Evolutionary conservation across 1,139 yeast genomes (phyloP).

Genomic region (Yamadazyma membranifaciens): DNA sequence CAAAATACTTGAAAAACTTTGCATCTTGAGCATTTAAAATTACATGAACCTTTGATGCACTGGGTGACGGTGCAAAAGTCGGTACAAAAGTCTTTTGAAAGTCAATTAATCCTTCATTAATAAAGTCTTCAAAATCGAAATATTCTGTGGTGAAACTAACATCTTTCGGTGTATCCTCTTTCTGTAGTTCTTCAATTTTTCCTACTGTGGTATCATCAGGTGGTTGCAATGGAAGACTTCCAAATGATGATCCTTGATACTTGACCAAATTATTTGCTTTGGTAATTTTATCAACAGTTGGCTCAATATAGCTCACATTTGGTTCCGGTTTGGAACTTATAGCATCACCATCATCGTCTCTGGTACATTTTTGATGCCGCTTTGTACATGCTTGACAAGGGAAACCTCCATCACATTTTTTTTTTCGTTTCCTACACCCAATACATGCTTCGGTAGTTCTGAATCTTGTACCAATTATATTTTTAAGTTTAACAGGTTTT

Average conservation of each 20-base stretch:
- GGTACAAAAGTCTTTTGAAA: too few species aligned
- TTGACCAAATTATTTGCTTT: too few species aligned
- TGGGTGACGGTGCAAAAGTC: neutral
- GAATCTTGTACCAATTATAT: constrained; percentile 14
- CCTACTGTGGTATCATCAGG: too few species aligned
- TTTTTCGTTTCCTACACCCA: constrained; percentile 1
- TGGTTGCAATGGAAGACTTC: too few species aligned
- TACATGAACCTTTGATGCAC: neutral
- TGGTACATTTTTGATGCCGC: constrained; percentile 18
- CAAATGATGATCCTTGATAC: too few species aligned
- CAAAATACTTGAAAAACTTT: neutral
- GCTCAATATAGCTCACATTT: too few species aligned
- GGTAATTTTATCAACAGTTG: too few species aligned
- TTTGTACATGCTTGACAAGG: constrained; percentile 19
- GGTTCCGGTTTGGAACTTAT: neutral
- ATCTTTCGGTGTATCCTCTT: neutral
- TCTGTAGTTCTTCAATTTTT: neutral
- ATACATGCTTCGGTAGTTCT: constrained; percentile 14
- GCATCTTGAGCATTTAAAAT: neutral
- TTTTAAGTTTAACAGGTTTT: constrained; percentile 11
- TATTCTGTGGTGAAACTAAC: neutral
- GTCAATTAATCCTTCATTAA: neutral
- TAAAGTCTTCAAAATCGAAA: neutral
- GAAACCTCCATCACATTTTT: constrained; percentile 1
- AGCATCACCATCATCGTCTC: neutral